A percentile compares a stretch with the other conserved stretches of the same genome.
These are phyloP conservation scores for Rhytidhysteron rufulum DNA, from an alignment of 2,329 filamentous ascomycete species.

Conservation along the genomic window DNA sequence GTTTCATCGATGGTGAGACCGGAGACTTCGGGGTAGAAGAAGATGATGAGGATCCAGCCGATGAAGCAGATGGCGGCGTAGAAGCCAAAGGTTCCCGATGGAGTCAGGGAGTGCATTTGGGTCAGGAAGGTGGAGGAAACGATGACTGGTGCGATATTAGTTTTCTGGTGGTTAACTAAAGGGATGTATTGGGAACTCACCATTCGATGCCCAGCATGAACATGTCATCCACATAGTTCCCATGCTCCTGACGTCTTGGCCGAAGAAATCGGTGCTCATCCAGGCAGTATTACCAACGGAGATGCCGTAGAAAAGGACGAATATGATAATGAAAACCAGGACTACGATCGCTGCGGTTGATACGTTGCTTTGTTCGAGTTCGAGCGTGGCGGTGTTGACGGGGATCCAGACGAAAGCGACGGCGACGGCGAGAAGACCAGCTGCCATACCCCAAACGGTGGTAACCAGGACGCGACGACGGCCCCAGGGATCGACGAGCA, in stretches of 20 bases:
- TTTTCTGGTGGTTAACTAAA: not conserved
- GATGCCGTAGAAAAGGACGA: conserved; percentile 43
- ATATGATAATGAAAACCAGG: conserved; percentile 40
- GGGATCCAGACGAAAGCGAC: conserved; percentile 47
- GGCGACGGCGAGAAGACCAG: conserved; percentile 41
- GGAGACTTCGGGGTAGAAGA: conserved; percentile 53
- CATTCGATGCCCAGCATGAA: conserved; percentile 27
- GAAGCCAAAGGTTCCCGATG: conserved; percentile 50
- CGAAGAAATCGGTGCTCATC: conserved; percentile 47
- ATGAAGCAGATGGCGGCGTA: conserved; percentile 49
- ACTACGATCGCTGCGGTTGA: conserved; percentile 35
- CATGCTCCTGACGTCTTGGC: conserved; percentile 46
- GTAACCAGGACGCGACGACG: conserved; percentile 43
- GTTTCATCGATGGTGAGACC: conserved; percentile 53
- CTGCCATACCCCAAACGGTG: conserved; percentile 44
- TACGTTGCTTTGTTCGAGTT: conserved; percentile 31
- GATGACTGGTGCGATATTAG: conserved; percentile 38
- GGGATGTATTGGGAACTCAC: conserved; percentile 11
- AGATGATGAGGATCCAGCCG: conserved; percentile 46
- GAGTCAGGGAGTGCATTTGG: conserved; percentile 49
- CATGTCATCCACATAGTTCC: conserved; percentile 49
- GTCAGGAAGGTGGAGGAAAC: conserved; percentile 49
- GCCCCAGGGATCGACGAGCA: conserved; percentile 45
- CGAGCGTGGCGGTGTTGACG: conserved; percentile 40
- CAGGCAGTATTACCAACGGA: conserved; percentile 48